A percentile compares a stretch with the other conserved stretches of the same genome.
Conservation (phyloP, 164 flowering plant species). For the Taxillus chinensis region DNA sequence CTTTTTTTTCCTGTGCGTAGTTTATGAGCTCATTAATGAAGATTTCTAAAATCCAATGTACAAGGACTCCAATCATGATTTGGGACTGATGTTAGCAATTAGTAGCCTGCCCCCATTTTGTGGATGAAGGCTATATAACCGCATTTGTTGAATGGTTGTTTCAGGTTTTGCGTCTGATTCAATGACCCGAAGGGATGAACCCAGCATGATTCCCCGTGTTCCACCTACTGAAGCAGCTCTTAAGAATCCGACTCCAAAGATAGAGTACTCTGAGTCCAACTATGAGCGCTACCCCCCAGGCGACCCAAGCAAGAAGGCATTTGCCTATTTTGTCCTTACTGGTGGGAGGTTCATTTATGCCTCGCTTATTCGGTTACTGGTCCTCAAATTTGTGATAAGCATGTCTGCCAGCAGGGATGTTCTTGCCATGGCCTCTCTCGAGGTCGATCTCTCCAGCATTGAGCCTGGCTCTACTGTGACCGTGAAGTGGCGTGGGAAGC, state of each 20-base stretch:
- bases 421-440: constrained; percentile 1
- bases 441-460: neutral
- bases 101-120: neutral
- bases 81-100: neutral
- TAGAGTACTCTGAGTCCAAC: neutral
- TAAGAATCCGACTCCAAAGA: constrained; percentile 1
- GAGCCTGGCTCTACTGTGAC: constrained; percentile 1
- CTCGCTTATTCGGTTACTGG: neutral
- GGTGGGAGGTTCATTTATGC: constrained; percentile 4
- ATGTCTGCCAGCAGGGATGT: constrained; percentile 1
- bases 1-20: neutral
- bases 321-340: constrained; percentile 2
- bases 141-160: neutral
- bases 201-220: neutral
- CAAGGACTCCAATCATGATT: neutral
- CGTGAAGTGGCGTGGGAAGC: constrained; percentile 5
- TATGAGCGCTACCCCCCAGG: constrained; percentile 1
- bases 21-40: neutral
- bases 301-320: constrained; percentile 3
- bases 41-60: neutral
- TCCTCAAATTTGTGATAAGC: neutral
- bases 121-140: neutral
- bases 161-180: neutral
- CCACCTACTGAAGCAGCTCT: neutral
- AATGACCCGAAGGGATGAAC: neutral